These are phyloP conservation scores for Solioccasus polychromus DNA, from an alignment of 768 basidiomycete genomes.

Conservation along the genomic window DNA sequence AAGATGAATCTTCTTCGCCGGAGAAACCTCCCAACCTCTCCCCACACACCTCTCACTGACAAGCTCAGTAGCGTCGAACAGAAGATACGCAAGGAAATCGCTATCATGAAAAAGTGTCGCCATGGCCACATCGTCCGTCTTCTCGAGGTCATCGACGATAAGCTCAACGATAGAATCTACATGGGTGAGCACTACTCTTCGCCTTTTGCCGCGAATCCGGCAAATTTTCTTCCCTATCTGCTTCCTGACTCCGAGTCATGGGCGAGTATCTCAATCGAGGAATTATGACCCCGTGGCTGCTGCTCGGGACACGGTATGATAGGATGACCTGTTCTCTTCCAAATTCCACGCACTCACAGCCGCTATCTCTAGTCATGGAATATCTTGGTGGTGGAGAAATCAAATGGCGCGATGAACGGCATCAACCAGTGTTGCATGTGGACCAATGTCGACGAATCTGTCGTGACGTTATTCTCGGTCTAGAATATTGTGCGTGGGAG, in stretches of 20 bases:
- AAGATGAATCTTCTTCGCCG: constrained; percentile 55
- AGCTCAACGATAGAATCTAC: constrained; percentile 82
- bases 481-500: constrained; percentile 87
- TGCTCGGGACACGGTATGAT: constrained; percentile 31
- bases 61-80: constrained; percentile 69
- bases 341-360: constrained; percentile 19
- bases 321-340: constrained; percentile 16
- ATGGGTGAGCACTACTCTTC: constrained; percentile 66
- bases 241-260: constrained; percentile 25
- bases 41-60: constrained; percentile 60
- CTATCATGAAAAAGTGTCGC: constrained; percentile 96
- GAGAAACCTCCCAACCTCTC: constrained; percentile 40
- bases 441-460: constrained; percentile 84
- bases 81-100: constrained; percentile 91
- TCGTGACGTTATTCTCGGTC: constrained; percentile 88
- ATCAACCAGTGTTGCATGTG: constrained; percentile 75
- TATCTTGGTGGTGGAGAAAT: constrained; percentile 95
- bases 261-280: constrained; percentile 30
- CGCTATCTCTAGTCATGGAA: constrained; percentile 73
- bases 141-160: constrained; percentile 94
- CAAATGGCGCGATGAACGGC: constrained; percentile 70
- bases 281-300: constrained; percentile 32
- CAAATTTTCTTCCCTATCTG: constrained; percentile 17
- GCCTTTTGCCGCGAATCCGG: constrained; percentile 12
- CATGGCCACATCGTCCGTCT: constrained; percentile 89